Evolutionary conservation across 1,284 basidiomycete genomes (phyloP).

Genomic region (Leccinum pseudoinsigne): DNA sequence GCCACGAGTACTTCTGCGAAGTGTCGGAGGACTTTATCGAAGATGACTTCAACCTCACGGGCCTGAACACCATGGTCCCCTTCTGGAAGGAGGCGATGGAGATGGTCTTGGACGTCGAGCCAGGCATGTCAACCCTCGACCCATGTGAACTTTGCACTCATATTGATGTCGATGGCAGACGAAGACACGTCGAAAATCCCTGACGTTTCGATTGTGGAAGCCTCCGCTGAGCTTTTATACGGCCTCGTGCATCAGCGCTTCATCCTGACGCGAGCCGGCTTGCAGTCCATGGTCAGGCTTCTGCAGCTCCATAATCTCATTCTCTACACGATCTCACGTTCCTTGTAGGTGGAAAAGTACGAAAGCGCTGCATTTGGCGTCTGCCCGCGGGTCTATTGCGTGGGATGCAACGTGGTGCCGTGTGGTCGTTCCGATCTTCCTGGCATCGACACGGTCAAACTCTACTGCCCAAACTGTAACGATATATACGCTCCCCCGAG

Average conservation of each 20-base stretch:
- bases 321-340: conserved; percentile 22
- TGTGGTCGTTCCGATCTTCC: conserved; percentile 96
- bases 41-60: conserved; percentile 99
- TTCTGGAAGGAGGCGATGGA: conserved; percentile 99
- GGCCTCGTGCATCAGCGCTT: conserved; percentile 98
- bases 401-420: conserved; percentile 88
- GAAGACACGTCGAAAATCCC: conserved; percentile 93
- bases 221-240: conserved; percentile 96
- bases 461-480: conserved; percentile 98
- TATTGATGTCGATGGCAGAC: conserved; percentile 46
- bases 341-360: conserved; percentile 88
- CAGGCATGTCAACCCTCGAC: conserved; percentile 62
- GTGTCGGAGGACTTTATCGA: conserved; percentile 99
- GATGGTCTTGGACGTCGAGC: conserved; percentile 99
- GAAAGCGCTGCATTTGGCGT: conserved; percentile 91
- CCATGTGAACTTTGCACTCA: conserved; percentile 16
- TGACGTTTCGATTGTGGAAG: conserved; percentile 97
- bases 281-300: conserved; percentile 88
- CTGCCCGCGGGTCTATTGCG: conserved; percentile 96
- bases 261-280: conserved; percentile 91
- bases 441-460: conserved; percentile 97
- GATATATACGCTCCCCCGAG: conserved; percentile 97
- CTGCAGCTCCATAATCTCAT: conserved; percentile 7
- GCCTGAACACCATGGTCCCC: conserved; percentile 91
- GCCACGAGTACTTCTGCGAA: conserved; percentile 99